Percentiles rank a stretch among this genome's conserved stretches.
Conservation (phyloP, 306 rosid species). For the Cicer arietinum region DNA sequence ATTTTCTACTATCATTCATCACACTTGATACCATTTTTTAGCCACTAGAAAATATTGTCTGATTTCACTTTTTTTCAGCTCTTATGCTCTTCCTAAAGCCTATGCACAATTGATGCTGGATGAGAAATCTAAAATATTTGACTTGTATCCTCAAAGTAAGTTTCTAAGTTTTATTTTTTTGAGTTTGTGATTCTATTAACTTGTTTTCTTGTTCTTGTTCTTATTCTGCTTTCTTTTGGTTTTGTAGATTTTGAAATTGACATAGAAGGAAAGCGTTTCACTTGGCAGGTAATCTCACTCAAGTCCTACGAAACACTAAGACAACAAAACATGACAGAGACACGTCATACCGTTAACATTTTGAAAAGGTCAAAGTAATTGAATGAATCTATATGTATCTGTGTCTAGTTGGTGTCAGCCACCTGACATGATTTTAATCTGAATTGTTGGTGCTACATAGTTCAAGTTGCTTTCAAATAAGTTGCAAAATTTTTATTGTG, state of each 20-base stretch:
- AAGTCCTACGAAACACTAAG: not conserved
- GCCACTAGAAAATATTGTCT: not conserved
- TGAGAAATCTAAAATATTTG: constrained; percentile 48
- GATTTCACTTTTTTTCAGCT: constrained; percentile 36
- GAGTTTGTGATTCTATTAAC: not conserved
- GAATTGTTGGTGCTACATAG: too few relatives aligned
- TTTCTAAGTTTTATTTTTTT: not conserved
- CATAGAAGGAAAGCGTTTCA: constrained; percentile 57
- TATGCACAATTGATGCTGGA: constrained; percentile 50
- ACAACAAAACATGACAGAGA: too few relatives aligned
- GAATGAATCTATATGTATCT: too few relatives aligned
- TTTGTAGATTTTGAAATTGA: constrained; percentile 60
- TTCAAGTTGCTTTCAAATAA: too few relatives aligned
- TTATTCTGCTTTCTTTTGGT: not conserved
- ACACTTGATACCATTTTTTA: not conserved
- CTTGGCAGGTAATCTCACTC: constrained; percentile 57
- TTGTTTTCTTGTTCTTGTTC: constrained; percentile 4
- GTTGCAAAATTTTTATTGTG: not conserved
- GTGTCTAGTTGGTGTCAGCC: too few relatives aligned
- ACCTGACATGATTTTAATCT: too few relatives aligned
- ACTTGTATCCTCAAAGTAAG: constrained; percentile 62
- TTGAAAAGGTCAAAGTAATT: too few relatives aligned
- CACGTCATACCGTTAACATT: too few relatives aligned
- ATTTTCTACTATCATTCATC: not conserved
- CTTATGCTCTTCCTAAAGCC: constrained; percentile 57